phyloP scores from a whole-genome alignment of 2,329 filamentous ascomycete genomes.

The Dactylellina drechsleri region DNA sequence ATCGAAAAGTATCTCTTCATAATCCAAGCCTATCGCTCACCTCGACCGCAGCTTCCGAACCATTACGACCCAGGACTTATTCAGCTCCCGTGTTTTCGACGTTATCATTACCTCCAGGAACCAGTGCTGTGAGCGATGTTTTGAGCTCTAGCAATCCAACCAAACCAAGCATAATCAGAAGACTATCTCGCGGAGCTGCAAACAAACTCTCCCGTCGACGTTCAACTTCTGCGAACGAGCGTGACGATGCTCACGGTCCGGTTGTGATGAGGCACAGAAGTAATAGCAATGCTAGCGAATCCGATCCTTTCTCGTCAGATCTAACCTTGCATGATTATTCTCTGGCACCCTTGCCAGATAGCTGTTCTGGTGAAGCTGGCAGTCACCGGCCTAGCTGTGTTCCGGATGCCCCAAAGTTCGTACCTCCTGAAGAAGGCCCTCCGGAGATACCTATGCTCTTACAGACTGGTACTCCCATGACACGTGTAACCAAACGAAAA shows the following conservation, averaged over 20 bases:
- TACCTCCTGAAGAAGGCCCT: constrained; percentile 63
- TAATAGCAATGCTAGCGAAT: constrained; percentile 81
- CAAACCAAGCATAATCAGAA: constrained; percentile 75
- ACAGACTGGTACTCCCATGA: constrained; percentile 79
- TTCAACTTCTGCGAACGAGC: constrained; percentile 77
- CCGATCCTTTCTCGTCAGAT: constrained; percentile 62
- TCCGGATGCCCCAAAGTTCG: constrained; percentile 62
- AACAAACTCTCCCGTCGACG: constrained; percentile 78
- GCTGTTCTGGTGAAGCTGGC: constrained; percentile 30
- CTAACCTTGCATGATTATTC: constrained; percentile 65
- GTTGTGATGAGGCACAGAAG: constrained; percentile 87
- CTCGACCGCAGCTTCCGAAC: constrained; percentile 29
- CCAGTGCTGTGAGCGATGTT: constrained; percentile 72
- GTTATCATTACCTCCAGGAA: constrained; percentile 42
- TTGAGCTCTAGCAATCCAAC: constrained; percentile 70
- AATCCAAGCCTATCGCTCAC: constrained; percentile 9
- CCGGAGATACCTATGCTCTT: constrained; percentile 81
- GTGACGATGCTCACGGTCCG: constrained; percentile 88
- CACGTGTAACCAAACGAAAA: constrained; percentile 86
- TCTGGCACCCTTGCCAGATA: constrained; percentile 65
- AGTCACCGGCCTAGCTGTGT: constrained; percentile 59
- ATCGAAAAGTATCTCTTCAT: constrained; percentile 11
- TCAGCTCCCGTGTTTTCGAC: constrained; percentile 47
- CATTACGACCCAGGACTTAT: constrained; percentile 43
- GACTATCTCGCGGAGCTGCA: constrained; percentile 82